Evolutionary conservation across 768 basidiomycete species (phyloP), one percentile per base, ranked within the genome.

Genomic region (Mycena galopus): DNA sequence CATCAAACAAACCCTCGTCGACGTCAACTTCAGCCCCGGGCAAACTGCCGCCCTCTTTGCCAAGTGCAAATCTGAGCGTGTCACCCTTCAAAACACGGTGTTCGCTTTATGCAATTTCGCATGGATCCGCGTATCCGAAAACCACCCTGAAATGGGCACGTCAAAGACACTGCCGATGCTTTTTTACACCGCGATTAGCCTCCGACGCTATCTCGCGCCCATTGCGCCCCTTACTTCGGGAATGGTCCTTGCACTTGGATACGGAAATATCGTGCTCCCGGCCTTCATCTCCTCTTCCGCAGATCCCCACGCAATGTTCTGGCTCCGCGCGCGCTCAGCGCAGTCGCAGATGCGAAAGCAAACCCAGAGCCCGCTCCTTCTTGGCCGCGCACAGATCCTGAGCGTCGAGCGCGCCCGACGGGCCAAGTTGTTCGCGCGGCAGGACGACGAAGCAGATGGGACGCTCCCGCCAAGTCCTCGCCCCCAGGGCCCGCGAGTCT

Each of bases 241-340:
- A 27, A 73, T 76, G 74, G 68, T 73, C n/a, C 74, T 78, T 37
- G 73, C 77, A 21, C 72, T 78, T 11, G 76, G 76, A 14, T 78
- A 77, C 59, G 76, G 65, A 47, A 78, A 65, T 47, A 72, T 78
- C 51, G 61, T 73, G 19, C 74, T 78, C 4, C 75, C 77, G 17
- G 71, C 67, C 10, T 78, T 73, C 35, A 56, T 73, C 12, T 74
- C 77, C 6, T 44, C 59, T n/a, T 63, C 73, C 14, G 39, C 71
- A 27, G 57, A 72, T 37, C 10, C 42, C 23, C 30, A 23, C 50
- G 47, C 62, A 10, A 65, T 63, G 42, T 77, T 78, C 59, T 78
- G 77, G 77, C 61, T 75, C 50, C 77, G 77, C 16, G 73, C 72
- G 1, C 66, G 69, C 30, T 57, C 65, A 17, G 75, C 59, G n/a